phyloP scores from a whole-genome alignment of 331 rosid genomes.

The Acacia pycnantha region DNA sequence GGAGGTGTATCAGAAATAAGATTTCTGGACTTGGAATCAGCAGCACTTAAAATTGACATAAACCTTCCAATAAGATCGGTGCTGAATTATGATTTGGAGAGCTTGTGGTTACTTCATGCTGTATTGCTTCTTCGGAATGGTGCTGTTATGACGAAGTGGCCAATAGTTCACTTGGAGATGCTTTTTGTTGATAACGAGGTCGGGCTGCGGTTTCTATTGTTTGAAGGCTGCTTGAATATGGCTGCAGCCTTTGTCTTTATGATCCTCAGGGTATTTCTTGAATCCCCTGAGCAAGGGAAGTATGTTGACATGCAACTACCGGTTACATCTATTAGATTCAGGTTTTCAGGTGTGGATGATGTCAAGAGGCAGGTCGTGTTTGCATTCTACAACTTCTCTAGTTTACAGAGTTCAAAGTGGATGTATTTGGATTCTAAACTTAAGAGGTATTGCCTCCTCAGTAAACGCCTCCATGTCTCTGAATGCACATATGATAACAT shows the following conservation, averaged over 20 bases:
- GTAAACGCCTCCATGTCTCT: conserved; percentile 68
- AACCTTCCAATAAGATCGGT: conserved; percentile 45
- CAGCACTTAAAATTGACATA: conserved; percentile 47
- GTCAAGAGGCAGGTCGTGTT: conserved; percentile 71
- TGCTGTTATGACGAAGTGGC: conserved; percentile 61
- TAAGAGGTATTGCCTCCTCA: conserved; percentile 60
- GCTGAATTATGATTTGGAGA: conserved; percentile 41
- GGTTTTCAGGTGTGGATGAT: conserved; percentile 56
- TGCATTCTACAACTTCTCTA: conserved; percentile 68
- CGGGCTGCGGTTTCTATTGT: conserved; percentile 73
- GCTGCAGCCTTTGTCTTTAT: conserved; percentile 64
- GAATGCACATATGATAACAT: conserved; percentile 94
- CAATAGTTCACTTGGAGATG: conserved; percentile 78
- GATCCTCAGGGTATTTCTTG: conserved; percentile 57
- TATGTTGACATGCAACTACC: conserved; percentile 63
- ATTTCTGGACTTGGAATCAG: conserved; percentile 42
- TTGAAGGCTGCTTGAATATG: conserved; percentile 81
- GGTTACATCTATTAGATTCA: conserved; percentile 78
- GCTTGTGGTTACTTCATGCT: conserved; percentile 50
- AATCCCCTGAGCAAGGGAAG: conserved; percentile 49
- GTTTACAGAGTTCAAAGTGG: conserved; percentile 69
- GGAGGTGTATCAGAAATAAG: conserved; percentile 54
- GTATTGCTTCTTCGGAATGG: conserved; percentile 56
- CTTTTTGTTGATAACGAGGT: conserved; percentile 85
- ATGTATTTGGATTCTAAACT: conserved; percentile 65